Conservation (phyloP, 2,329 filamentous ascomycete species). For the Truncatella angustata region DNA sequence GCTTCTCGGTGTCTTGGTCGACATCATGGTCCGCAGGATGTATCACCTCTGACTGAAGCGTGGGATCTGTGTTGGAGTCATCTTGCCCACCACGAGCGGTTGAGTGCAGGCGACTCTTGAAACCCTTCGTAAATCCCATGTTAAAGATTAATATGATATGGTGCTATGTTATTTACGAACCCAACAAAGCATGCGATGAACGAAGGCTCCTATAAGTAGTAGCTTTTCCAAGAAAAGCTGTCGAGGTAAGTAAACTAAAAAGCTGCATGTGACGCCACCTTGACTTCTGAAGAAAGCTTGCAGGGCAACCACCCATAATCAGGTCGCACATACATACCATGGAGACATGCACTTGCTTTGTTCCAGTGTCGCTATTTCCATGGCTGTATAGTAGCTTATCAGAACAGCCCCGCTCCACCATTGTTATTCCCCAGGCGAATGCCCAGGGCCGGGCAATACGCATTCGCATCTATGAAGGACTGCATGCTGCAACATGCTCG, state of each 20-base stretch:
- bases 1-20: not conserved
- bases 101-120: not conserved
- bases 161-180: too few relatives aligned
- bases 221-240: too few relatives aligned
- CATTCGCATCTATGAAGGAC: not conserved
- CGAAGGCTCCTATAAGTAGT: too few relatives aligned
- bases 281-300: too few relatives aligned
- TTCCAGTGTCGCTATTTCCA: too few relatives aligned
- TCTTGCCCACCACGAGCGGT: not conserved
- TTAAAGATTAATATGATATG: not conserved
- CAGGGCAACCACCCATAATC: too few relatives aligned
- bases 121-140: not conserved
- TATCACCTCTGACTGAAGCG: not conserved
- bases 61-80: not conserved
- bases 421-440: not conserved
- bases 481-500: too few relatives aligned
- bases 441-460: not conserved
- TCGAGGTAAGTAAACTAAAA: too few relatives aligned
- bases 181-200: too few relatives aligned
- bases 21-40: not conserved
- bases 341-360: too few relatives aligned
- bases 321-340: too few relatives aligned
- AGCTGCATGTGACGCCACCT: too few relatives aligned
- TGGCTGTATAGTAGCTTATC: not conserved
- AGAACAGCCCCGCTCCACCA: not conserved